Evolutionary conservation across 108 stramenopile species (phyloP).

Genomic region (Cyclotella distinguenda): DNA sequence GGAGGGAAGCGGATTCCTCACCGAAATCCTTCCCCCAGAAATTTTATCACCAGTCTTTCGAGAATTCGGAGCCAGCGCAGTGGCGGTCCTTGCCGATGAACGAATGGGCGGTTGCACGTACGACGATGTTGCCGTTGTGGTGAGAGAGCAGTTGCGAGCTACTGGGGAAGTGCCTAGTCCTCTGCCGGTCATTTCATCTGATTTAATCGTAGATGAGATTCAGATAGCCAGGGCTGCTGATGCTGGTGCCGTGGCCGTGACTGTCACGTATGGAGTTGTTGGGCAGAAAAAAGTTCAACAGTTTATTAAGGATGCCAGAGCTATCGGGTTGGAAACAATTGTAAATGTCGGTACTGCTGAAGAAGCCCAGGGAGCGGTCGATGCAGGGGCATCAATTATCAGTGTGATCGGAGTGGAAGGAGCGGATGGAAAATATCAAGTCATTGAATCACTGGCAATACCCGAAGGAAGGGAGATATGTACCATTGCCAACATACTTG

Average conservation of each 20-base stretch:
- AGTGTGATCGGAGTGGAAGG: conserved; percentile 50
- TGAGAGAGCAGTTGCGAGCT: conserved; percentile 71
- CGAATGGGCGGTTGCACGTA: conserved; percentile 82
- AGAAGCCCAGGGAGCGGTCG: conserved; percentile 71
- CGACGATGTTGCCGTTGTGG: conserved; percentile 58
- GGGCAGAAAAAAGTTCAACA: conserved; percentile 43
- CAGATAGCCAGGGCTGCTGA: conserved; percentile 74
- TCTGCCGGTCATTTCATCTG: conserved; percentile 69
- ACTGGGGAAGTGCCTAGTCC: conserved; percentile 77
- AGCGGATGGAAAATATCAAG: conserved; percentile 48
- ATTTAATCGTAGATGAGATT: conserved; percentile 81
- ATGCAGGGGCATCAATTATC: conserved; percentile 62
- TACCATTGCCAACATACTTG: conserved; percentile 68
- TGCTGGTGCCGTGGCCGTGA: conserved; percentile 58
- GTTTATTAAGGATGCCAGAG: conserved; percentile 48
- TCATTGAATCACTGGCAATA: conserved; percentile 44
- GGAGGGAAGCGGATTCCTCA: conserved; percentile 34
- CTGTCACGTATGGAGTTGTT: conserved; percentile 52
- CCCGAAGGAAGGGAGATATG: conserved; percentile 58
- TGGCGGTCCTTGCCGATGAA: conserved; percentile 78
- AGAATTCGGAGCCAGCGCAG: conserved; percentile 77
- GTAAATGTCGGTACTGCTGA: conserved; percentile 62
- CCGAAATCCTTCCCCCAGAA: conserved; percentile 27
- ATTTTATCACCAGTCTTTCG: conserved; percentile 64
- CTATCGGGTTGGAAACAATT: conserved; percentile 60